Conservation (phyloP, 2,329 filamentous ascomycete species). For the Cadophora malorum region DNA sequence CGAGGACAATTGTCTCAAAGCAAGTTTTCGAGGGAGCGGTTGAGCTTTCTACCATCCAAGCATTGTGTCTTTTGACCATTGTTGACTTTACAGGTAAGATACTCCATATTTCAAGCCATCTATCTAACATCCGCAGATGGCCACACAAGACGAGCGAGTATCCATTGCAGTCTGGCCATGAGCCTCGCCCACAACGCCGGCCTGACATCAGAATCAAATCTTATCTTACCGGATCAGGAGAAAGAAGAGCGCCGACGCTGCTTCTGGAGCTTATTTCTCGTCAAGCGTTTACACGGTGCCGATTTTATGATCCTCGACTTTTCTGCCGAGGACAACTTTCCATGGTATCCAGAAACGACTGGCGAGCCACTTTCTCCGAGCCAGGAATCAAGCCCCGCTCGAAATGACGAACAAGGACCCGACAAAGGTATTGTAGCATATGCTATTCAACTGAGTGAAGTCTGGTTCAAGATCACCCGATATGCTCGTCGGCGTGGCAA, state of each 20-base stretch:
- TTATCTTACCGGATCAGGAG: conserved; percentile 28
- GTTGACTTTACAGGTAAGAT: conserved; percentile 48
- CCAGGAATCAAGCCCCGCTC: conserved; percentile 19
- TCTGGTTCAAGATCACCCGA: conserved; percentile 54
- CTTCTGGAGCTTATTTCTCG: conserved; percentile 46
- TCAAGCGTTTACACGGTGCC: conserved; percentile 45
- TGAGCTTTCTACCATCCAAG: conserved; percentile 49
- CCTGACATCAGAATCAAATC: conserved; percentile 47
- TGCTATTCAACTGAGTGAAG: conserved; percentile 53
- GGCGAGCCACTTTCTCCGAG: conserved; percentile 37
- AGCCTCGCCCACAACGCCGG: conserved; percentile 53
- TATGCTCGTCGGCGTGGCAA: conserved; percentile 55
- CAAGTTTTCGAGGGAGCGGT: conserved; percentile 47
- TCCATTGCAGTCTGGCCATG: conserved; percentile 53
- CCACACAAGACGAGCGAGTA: conserved; percentile 52
- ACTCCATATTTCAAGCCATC: not conserved
- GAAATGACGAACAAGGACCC: conserved; percentile 30
- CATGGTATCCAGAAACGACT: conserved; percentile 49
- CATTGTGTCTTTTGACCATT: conserved; percentile 48
- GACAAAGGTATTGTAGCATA: conserved; percentile 53
- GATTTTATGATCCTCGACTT: conserved; percentile 50
- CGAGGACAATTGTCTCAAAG: conserved; percentile 45
- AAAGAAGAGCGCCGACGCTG: conserved; percentile 45
- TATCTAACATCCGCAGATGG: conserved; percentile 46
- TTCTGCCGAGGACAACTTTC: conserved; percentile 46